Evolutionary conservation across 345 rosid species (phyloP), one percentile per base, ranked within the genome.

Genomic region (Stellera chamaejasme): DNA sequence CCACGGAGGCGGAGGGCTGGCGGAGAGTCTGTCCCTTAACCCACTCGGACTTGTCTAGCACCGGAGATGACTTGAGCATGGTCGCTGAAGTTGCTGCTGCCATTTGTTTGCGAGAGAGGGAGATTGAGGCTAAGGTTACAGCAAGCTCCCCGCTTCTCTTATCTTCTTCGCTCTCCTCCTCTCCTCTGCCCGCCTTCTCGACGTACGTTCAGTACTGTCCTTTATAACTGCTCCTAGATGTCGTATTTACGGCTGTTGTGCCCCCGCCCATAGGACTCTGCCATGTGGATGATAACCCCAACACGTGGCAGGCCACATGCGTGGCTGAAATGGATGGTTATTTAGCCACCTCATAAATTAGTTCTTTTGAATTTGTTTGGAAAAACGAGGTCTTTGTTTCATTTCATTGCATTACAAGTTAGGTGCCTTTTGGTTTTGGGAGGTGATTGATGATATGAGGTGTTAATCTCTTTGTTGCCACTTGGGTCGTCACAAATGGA

Each of bases 31-130:
- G 87, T 36, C 90, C 96, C 74, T 83, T 89, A 10, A 93, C 71
- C 74, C 82, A 86, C 56, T 86, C 91, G 23, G 95, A 86, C 75
- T 84, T 86, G 84, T 81, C 87, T 44, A 85, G 77, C 44, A 92
- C 79, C 6, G 84, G 82, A 11, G 97, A 86, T 1, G 98, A 82
- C 68, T 86, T 92, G 70, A 89, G 81, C 27, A 87, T 80, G 64
- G 68, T 50, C 15, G 71, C 66, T 10, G 96, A 83, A 28, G 96
- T 80, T 27, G 98, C 75, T 59, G n/a, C n/a, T n/a, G 99, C 97
- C 99, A 93, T 93, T n/a, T 67, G 46, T 69, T 36, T 54, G 43
- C 52, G 45, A 19, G 59, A 61, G n/a, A n/a, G n/a, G n/a, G n/a
- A n/a, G n/a, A n/a, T n/a, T n/a, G n/a, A n/a, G 73, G 69, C 74